Evolutionary conservation across 805 yeast species (phyloP), one percentile per base, ranked within the genome.

Genomic region (Pichia insulana): DNA sequence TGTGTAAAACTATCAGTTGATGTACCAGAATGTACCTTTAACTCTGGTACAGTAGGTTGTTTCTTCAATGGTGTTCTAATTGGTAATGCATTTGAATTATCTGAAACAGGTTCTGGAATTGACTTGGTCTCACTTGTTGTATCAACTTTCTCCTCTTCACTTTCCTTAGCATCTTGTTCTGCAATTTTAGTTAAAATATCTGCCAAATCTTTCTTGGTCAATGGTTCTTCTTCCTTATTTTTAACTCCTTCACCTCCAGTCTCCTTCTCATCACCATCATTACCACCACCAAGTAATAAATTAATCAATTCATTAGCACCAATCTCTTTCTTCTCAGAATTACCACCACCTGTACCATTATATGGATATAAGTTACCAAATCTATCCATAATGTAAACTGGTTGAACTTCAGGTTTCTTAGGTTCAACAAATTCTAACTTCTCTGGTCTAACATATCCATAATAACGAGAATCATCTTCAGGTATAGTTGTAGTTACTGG

Each of bases 1-100:
- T 42, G 39, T 30, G 30, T 39, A 10, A 19, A n/a, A 12, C 33
- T 33, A 28, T 42, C 49, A 25, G 42, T 39, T 26, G 46, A 45
- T 19, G 48, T 37, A 9, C 39, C 47, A 9, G 42, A 40, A n/a
- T 45, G 41, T 27, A 52, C 53, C 37, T 50, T 51, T 30, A 53
- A 41, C 4, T 49, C 44, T 11, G 55, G 46, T 16, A 35, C 45
- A 8, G 50, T 43, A 2, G 52, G 45, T 30, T 44, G 42, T 45
- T 45, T 46, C 36, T 45, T 49, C 19, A 36, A n/a, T 26, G 36
- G 43, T 26, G 28, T 22, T 27, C 34, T 32, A 27, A 37, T 12
- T 19, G 44, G 20, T 15, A 37, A 8, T 22, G 25, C n/a, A n/a
- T n/a, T n/a, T n/a, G n/a, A n/a, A n/a, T n/a, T n/a, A n/a, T n/a